Evolutionary conservation across 345 rosid genomes (phyloP), one percentile per base, ranked within the genome.

Genomic region (Eucalyptus pauciflora): DNA sequence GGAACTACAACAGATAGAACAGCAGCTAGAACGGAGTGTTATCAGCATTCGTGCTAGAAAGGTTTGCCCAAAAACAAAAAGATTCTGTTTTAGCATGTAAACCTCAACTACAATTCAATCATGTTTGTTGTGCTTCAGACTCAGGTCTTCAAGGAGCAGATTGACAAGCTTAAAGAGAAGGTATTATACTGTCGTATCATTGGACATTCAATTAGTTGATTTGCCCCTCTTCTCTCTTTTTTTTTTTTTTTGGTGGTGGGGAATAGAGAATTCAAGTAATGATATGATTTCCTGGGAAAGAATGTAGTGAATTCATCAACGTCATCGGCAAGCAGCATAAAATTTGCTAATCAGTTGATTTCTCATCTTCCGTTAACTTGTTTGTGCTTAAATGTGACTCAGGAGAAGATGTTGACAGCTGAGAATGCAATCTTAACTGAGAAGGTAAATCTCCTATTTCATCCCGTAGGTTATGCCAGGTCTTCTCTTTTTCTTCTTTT

Each of bases 131-230:
- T 87, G 41, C 52, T 62, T 88, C 95, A 97, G 99, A 93, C 92
- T 88, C 95, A 96, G 90, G 94, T 95, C 88, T 96, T 91, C 93
- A 95, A 91, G 92, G 98, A 95, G 87, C 94, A 94, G 90, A 94
- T 96, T 86, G 95, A 90, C 92, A 91, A 90, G 90, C 94, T 96
- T 86, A 93, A 91, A 91, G 95, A 93, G 90, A 95, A 95, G 97
- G 99, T 97, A 92, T 41, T 76, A 89, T 4, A 20, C 50, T 43
- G 15, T 48, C 27, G 24, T 54, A 13, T 11, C 29, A 9, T 17
- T 52, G 56, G 87, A 50, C 49, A 86, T 86, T 54, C 45, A 86
- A 22, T 43, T 52, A 37, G 49, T 45, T 54, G 37, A 33, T n/a
- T 50, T 50, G 80, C 52, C 27, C 25, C 58, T 52, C 58, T 4